Percentiles rank a stretch among this genome's conserved stretches.
Conservation (phyloP, 805 yeast genomes). For the Isabelozyma pseudorhagii region DNA sequence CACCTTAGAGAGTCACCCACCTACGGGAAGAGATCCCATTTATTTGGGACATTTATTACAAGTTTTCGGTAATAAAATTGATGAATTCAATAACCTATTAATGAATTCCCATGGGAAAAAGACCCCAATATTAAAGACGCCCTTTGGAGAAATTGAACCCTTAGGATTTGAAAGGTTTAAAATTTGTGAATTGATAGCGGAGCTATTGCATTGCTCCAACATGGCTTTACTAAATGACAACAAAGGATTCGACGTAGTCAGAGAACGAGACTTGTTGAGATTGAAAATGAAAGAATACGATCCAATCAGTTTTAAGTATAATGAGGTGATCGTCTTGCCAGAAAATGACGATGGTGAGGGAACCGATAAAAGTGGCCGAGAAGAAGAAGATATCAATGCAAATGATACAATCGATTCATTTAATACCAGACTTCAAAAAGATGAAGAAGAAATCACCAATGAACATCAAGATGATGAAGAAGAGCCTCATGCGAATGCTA, state of each 20-base stretch:
- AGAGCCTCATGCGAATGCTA: constrained; percentile 43
- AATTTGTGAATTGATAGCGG: constrained; percentile 46
- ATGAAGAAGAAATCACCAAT: constrained; percentile 17
- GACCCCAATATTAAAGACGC: constrained; percentile 20
- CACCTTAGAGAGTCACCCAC: constrained; percentile 44
- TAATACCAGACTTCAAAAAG: constrained; percentile 20
- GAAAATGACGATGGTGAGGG: constrained; percentile 8
- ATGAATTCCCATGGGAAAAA: constrained; percentile 15
- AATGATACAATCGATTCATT: constrained; percentile 38
- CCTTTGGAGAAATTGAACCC: constrained; percentile 39
- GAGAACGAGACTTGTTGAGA: constrained; percentile 35
- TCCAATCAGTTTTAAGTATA: constrained; percentile 44
- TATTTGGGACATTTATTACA: constrained; percentile 41
- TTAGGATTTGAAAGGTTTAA: constrained; percentile 46
- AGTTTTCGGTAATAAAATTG: constrained; percentile 37
- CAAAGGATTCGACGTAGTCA: constrained; percentile 41
- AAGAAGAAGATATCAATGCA: constrained; percentile 8
- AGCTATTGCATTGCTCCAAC: constrained; percentile 44
- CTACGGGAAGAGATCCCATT: constrained; percentile 46
- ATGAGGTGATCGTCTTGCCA: constrained; percentile 40
- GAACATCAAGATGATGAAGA: constrained; percentile 32
- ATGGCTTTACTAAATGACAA: constrained; percentile 45
- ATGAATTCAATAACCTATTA: constrained; percentile 34
- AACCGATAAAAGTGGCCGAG: constrained; percentile 5
- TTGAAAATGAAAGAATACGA: constrained; percentile 39